phyloP scores from a whole-genome alignment of 441 rosid species.

The Corymbia citriodora region DNA sequence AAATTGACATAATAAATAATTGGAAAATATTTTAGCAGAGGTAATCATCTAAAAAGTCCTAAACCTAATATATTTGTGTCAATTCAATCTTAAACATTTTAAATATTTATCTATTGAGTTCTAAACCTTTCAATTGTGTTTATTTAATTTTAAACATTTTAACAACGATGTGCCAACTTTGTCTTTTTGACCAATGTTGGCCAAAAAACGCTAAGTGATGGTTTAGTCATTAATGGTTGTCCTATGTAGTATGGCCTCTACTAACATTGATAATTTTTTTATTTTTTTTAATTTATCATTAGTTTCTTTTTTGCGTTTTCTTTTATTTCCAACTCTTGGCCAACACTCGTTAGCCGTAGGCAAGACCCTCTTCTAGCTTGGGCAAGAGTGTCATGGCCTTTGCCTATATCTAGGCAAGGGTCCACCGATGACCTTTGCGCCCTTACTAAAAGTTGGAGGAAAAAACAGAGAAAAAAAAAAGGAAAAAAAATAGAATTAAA shows the following conservation, averaged over 20 bases:
- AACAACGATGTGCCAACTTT: not conserved
- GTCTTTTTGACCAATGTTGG: not conserved
- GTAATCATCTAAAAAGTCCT: not conserved
- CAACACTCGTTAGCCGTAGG: not conserved
- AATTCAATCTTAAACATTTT: not conserved
- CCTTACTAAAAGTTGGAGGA: no score
- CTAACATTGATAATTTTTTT: not conserved
- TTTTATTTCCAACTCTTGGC: not conserved
- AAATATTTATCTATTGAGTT: fast-evolving
- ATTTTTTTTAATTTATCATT: not conserved
- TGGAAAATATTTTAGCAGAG: not conserved
- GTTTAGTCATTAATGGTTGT: not conserved
- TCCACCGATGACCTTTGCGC: fast-evolving
- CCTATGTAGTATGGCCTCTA: no score
- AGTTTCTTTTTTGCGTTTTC: not conserved
- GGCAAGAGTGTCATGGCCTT: fast-evolving
- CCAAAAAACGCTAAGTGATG: not conserved
- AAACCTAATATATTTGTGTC: not conserved
- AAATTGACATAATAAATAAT: not conserved
- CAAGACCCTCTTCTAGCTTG: not conserved
- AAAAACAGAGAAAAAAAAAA: no score
- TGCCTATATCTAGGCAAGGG: not conserved
- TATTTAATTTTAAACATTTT: not conserved
- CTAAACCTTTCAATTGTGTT: not conserved
- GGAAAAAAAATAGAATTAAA: not conserved